Evolutionary conservation across 2,329 filamentous ascomycete species (phyloP).

Genomic region (Ramularia endophylla): DNA sequence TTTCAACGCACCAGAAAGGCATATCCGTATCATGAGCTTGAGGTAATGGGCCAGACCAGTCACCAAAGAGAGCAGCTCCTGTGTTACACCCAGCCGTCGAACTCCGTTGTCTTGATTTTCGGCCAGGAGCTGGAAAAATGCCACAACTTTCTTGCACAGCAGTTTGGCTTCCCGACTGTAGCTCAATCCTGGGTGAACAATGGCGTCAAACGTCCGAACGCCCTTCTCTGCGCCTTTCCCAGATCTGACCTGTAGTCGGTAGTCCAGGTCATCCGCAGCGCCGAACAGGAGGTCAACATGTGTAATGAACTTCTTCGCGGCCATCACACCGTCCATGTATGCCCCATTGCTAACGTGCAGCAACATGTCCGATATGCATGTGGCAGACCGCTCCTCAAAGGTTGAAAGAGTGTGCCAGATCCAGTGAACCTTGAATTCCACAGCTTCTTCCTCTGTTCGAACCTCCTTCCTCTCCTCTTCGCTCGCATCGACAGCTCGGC

Average conservation of each 20-base stretch:
- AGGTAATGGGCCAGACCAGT: slow-evolving; percentile 96
- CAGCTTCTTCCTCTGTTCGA: slow-evolving; percentile 79
- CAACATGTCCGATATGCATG: slow-evolving; percentile 98
- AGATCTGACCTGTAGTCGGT: slow-evolving; percentile 55
- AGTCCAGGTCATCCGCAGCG: slow-evolving; percentile 79
- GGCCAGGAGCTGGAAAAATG: slow-evolving; percentile 91
- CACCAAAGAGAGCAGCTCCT: slow-evolving; percentile 94
- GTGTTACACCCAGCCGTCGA: slow-evolving; percentile 88
- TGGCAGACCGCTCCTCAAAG: slow-evolving; percentile 95
- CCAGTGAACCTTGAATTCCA: slow-evolving; percentile 95
- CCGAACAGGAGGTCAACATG: slow-evolving; percentile 91
- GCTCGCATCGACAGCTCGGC: slow-evolving; percentile 50
- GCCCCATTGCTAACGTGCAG: slow-evolving; percentile 96
- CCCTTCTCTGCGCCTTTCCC: slow-evolving; percentile 19
- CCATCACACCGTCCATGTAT: slow-evolving; percentile 89
- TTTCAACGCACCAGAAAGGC: slow-evolving; percentile 85
- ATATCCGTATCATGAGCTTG: slow-evolving; percentile 95
- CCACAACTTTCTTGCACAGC: slow-evolving; percentile 98
- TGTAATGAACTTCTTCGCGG: slow-evolving; percentile 92
- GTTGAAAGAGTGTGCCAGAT: slow-evolving; percentile 98
- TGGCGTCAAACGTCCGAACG: slow-evolving; percentile 29
- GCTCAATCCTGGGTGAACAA: slow-evolving; percentile 59
- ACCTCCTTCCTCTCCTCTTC: slow-evolving; percentile 68
- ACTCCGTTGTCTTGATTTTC: slow-evolving; percentile 91
- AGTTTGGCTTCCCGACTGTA: slow-evolving; percentile 96